A percentile compares a stretch with the other conserved stretches of the same genome.
Evolutionary conservation across 257 asterid species (phyloP).

Genomic region (Solanum piurae): DNA sequence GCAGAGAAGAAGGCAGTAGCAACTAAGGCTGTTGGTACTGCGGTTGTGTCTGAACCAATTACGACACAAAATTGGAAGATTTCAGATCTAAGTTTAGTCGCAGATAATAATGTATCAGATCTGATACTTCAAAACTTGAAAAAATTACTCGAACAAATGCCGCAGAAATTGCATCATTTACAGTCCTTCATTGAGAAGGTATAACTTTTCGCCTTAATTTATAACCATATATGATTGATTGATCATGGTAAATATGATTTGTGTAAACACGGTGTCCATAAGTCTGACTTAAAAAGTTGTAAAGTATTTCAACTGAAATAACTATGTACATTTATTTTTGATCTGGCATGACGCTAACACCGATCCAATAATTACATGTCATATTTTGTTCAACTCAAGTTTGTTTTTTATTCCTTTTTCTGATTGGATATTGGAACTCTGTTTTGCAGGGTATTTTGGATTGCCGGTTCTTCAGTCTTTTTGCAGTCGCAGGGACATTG

Average conservation of each 20-base stretch:
- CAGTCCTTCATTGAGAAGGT: conserved; percentile 71
- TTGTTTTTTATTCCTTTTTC: too few relatives aligned
- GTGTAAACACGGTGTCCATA: background rate
- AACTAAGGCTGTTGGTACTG: conserved; percentile 24
- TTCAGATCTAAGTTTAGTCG: conserved; percentile 18
- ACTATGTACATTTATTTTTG: background rate
- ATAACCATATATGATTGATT: too few relatives aligned
- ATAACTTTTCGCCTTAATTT: background rate
- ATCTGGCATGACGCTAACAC: background rate
- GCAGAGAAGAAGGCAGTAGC: conserved; percentile 16
- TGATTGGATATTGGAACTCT: background rate
- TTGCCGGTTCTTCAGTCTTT: conserved; percentile 71
- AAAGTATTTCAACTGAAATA: too few relatives aligned
- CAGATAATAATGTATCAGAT: conserved; percentile 7
- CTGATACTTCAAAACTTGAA: conserved; percentile 15
- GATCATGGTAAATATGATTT: background rate
- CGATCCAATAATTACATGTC: background rate
- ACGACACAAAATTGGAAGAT: conserved; percentile 13
- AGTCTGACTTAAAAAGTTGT: too few relatives aligned
- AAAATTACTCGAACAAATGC: conserved; percentile 12
- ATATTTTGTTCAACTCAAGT: background rate
- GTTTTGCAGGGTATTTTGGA: conserved; percentile 56
- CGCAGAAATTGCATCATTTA: conserved; percentile 25
- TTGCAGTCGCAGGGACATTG: conserved; percentile 77
- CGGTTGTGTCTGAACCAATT: conserved; percentile 26